Percentiles rank a stretch among this genome's conserved stretches.
Evolutionary conservation across 306 rosid genomes (phyloP).

Genomic region (Ceratonia siliqua): DNA sequence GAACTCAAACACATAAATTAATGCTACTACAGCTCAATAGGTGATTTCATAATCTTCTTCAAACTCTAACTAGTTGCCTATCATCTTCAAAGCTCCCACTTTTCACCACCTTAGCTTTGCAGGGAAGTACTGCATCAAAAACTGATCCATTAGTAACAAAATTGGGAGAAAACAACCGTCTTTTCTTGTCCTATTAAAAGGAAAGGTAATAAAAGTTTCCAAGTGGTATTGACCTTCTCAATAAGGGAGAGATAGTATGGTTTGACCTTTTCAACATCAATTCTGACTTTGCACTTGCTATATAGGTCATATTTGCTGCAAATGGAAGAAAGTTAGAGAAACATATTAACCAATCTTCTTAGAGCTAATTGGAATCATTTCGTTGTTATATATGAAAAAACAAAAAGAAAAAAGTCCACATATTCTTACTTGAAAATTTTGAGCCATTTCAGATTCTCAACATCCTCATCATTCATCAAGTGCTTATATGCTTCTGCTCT

Average conservation of each 20-base stretch:
- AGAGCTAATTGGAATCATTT: neutral
- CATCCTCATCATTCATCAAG: slow-evolving; percentile 73
- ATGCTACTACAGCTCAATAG: neutral
- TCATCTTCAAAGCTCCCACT: neutral
- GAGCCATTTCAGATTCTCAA: slow-evolving; percentile 80
- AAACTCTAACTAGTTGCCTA: neutral
- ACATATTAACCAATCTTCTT: neutral
- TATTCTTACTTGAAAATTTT: slow-evolving; percentile 50
- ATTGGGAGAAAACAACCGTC: neutral
- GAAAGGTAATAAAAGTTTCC: neutral
- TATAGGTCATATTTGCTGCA: slow-evolving; percentile 16
- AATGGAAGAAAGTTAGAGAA: neutral
- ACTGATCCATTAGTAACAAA: neutral
- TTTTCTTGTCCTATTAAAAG: neutral
- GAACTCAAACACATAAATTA: neutral
- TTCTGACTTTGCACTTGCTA: slow-evolving; percentile 7
- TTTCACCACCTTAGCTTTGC: slow-evolving; percentile 20
- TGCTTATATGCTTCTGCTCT: slow-evolving; percentile 65
- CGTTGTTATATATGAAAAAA: no score
- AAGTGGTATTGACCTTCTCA: neutral
- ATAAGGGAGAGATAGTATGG: slow-evolving; percentile 24
- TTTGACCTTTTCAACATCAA: slow-evolving; percentile 11
- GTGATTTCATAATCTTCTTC: neutral
- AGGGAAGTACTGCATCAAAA: slow-evolving; percentile 18
- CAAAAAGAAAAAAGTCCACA: no score